These are phyloP conservation scores for Rhodotorula sp. DNA, from an alignment of 1,284 basidiomycete genomes.

Conservation along the genomic window DNA sequence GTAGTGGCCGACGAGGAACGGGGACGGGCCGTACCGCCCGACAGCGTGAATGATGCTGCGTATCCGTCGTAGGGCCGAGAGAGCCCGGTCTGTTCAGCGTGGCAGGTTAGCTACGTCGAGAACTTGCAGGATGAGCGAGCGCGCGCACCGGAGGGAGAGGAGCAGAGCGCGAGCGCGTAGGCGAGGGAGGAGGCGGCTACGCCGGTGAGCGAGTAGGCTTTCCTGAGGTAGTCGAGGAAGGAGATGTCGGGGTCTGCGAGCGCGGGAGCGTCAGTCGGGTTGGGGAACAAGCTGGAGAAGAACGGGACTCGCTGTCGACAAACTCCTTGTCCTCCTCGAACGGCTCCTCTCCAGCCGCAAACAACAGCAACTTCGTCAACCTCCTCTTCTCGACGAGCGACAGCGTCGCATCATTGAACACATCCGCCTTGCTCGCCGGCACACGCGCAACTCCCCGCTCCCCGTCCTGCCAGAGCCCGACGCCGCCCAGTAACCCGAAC, in stretches of 20 bases:
- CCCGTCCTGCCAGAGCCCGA: conserved; percentile 56
- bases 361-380: conserved; percentile 88
- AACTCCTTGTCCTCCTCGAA: conserved; percentile 59
- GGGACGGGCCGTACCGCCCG: conserved; percentile 83
- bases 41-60: conserved; percentile 71
- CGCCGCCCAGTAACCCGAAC: conserved; percentile 79
- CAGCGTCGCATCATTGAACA: conserved; percentile 82
- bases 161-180: conserved; percentile 47
- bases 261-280: not conserved
- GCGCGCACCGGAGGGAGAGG: conserved; percentile 35
- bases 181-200: conserved; percentile 28
- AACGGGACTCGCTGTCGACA: conserved; percentile 7
- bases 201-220: conserved; percentile 23
- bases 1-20: conserved; percentile 91
- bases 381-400: conserved; percentile 81
- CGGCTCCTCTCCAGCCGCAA: conserved; percentile 62
- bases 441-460: conserved; percentile 61
- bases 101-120: not conserved
- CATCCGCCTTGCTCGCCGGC: conserved; percentile 86
- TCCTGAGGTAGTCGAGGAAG: conserved; percentile 25
- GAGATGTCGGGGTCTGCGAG: conserved; percentile 62
- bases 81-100: conserved; percentile 18
- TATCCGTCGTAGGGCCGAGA: conserved; percentile 64
- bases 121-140: not conserved
- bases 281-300: not conserved